A percentile compares a stretch with the other conserved stretches of the same genome.
These are phyloP conservation scores for Auriscalpium microsporum DNA, from an alignment of 768 basidiomycete species.

Conservation along the genomic window DNA sequence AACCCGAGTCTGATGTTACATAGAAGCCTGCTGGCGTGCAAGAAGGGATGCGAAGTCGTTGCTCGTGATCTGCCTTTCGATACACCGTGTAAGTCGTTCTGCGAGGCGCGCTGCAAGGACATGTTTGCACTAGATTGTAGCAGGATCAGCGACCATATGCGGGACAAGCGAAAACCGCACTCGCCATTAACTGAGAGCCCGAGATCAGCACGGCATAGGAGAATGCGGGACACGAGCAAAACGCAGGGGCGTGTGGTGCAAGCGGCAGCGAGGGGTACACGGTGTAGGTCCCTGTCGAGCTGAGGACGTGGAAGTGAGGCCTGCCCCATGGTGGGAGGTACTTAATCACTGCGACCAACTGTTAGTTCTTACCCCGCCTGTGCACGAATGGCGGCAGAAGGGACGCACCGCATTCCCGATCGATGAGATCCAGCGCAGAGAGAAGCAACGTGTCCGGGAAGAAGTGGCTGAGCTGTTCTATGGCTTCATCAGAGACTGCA, in stretches of 20 bases:
- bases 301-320: conserved; percentile 57
- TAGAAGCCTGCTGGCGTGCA: conserved; percentile 23
- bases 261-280: conserved; percentile 43
- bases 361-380: neutral
- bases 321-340: conserved; percentile 50
- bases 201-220: conserved; percentile 51
- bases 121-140: conserved; percentile 61
- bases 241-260: conserved; percentile 32
- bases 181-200: conserved; percentile 57
- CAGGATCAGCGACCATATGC: neutral
- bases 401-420: conserved; percentile 53
- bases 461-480: conserved; percentile 48
- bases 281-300: conserved; percentile 53
- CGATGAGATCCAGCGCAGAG: conserved; percentile 71
- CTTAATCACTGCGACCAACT: conserved; percentile 42
- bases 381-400: too few relatives aligned
- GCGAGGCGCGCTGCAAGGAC: conserved; percentile 60
- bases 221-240: conserved; percentile 74
- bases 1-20: neutral
- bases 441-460: conserved; percentile 57
- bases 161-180: neutral
- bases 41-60: conserved; percentile 44
- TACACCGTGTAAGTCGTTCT: conserved; percentile 39
- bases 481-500: conserved; percentile 40
- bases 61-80: conserved; percentile 37